A percentile compares a stretch with the other conserved stretches of the same genome.
These are phyloP conservation scores for Neospermospora avenae DNA, from an alignment of 2,329 filamentous ascomycete genomes.

Conservation along the genomic window DNA sequence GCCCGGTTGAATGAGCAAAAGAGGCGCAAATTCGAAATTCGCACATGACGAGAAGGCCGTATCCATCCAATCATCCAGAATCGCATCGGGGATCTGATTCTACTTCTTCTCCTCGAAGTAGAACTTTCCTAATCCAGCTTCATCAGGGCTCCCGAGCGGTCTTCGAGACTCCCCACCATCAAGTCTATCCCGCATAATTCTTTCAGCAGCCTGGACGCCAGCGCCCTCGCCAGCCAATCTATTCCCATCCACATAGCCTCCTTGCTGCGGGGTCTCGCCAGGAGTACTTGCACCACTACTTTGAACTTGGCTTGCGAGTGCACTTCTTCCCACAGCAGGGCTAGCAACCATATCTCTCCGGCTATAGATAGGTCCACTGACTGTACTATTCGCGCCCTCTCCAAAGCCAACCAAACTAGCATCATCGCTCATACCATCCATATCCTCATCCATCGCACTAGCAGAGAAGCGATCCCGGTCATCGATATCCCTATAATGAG, in stretches of 20 bases:
- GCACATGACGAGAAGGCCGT: background rate
- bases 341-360: conserved; percentile 40
- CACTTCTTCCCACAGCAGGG: conserved; percentile 35
- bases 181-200: conserved; percentile 59
- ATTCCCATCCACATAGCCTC: conserved; percentile 56
- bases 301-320: conserved; percentile 24
- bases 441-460: conserved; percentile 46
- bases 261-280: conserved; percentile 46
- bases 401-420: conserved; percentile 88
- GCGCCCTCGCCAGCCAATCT: conserved; percentile 22
- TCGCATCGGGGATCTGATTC: background rate
- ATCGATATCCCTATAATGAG: conserved; percentile 49
- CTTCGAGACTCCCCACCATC: conserved; percentile 46
- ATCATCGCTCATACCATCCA: conserved; percentile 74
- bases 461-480: conserved; percentile 38
- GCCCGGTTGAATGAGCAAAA: background rate
- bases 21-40: background rate
- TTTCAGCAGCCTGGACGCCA: conserved; percentile 55
- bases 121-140: conserved; percentile 52
- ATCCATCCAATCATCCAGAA: background rate
- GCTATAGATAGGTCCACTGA: conserved; percentile 73
- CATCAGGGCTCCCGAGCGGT: conserved; percentile 42
- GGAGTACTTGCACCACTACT: conserved; percentile 24
- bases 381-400: conserved; percentile 82
- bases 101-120: conserved; percentile 54